Evolutionary conservation across 495 filamentous ascomycete species (phyloP), one percentile per base, ranked within the genome.

Genomic region (Neurospora sp.): DNA sequence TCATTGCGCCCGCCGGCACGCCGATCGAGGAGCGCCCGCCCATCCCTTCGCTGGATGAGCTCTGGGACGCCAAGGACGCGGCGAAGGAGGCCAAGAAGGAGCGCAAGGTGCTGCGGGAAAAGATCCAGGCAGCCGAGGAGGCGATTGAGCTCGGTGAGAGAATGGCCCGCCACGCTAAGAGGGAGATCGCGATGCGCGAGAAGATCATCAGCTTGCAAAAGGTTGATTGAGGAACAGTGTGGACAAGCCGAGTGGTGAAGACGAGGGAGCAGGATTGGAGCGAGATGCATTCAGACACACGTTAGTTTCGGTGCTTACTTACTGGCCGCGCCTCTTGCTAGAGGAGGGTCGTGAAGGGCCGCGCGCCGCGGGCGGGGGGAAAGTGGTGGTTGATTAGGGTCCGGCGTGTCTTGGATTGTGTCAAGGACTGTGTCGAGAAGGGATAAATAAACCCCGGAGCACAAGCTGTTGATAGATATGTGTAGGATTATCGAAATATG

Each of bases 1-100:
- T 96, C 76, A 84, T 96, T 74, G 89, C 91, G 65, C 53, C 93
- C 90, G 92, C 91, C 73, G 92, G 89, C 9, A 77, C 82, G 10
- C 86, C 87, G 3, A 86, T 93, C 75, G 82, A 87, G 35, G 85
- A 86, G 22, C 86, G 93, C 10, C 88, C 91, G 39, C 82, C 90
- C 18, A 82, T 96, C 1, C 84, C 90, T 75, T 88, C 86, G 2
- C 77, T 86, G n/a, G 87, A 88, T 74, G 88, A 94, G 81, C 84
- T 87, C 16, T 78, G 89, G 70, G 85, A 79, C 20, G 80, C 83
- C 75, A 81, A 84, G 9, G 82, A 83, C 40, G 79, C 79, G 38
- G 83, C 87, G 81, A 84, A 83, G 77, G 78, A 78, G 9, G 83
- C 78, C 1, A 91, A 91, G 79, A 81, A 81, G 42, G 74, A 83